Percentiles rank a stretch among this genome's conserved stretches.
phyloP scores from a whole-genome alignment of 768 basidiomycete species.

The Amanita fuliginea region DNA sequence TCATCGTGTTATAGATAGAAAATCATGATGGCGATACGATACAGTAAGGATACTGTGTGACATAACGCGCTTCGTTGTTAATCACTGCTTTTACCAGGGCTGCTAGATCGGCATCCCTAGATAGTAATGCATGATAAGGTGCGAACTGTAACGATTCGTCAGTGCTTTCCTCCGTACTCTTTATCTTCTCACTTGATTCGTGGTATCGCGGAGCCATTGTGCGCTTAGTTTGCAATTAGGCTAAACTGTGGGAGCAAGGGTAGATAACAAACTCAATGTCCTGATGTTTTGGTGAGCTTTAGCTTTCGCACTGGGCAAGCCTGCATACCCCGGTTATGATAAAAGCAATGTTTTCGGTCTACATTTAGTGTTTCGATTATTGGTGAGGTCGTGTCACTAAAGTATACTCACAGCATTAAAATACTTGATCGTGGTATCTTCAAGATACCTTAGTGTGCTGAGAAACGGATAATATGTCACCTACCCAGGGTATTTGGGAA shows the following conservation, averaged over 20 bases:
- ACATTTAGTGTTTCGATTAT: not conserved
- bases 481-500: conserved; percentile 74
- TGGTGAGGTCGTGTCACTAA: not conserved
- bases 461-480: conserved; percentile 5
- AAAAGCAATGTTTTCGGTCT: conserved; percentile 65
- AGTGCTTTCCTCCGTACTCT: conserved; percentile 1
- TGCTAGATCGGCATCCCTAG: conserved; percentile 45
- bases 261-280: conserved; percentile 55
- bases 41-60: conserved; percentile 68
- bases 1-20: not conserved
- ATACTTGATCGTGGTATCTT: conserved; percentile 75
- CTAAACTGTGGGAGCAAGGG: not conserved
- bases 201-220: conserved; percentile 77
- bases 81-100: conserved; percentile 71
- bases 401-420: conserved; percentile 39
- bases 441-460: not conserved
- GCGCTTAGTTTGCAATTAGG: conserved; percentile 32
- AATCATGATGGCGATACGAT: conserved; percentile 4
- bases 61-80: conserved; percentile 69
- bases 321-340: conserved; percentile 64
- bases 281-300: conserved; percentile 19
- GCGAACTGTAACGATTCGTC: conserved; percentile 39
- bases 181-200: conserved; percentile 46
- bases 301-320: not conserved
- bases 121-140: conserved; percentile 51